A percentile compares a stretch with the other conserved stretches of the same genome.
phyloP scores from a whole-genome alignment of 192 early-diverging fungal species.

The Coemansia sp. region DNA sequence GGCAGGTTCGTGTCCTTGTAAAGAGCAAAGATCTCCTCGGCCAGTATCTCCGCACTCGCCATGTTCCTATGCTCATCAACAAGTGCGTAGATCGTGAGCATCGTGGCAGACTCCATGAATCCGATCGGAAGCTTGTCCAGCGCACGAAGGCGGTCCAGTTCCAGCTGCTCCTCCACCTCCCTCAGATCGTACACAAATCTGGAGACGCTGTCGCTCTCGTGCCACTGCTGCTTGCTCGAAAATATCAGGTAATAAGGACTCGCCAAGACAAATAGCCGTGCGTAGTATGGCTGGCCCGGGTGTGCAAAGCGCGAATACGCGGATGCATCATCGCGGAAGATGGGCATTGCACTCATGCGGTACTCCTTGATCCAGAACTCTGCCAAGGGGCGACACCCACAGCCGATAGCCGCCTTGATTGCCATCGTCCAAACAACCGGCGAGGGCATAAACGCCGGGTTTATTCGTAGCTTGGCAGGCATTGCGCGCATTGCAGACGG shows the following conservation, averaged over 20 bases:
- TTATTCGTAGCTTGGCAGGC: constrained; percentile 23
- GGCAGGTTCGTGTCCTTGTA: constrained; percentile 21
- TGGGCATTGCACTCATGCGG: constrained; percentile 50
- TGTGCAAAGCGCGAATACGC: constrained; percentile 29
- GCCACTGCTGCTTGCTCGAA: constrained; percentile 9
- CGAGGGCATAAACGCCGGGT: constrained; percentile 23
- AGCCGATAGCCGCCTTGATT: constrained; percentile 22
- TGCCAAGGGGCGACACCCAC: constrained; percentile 22
- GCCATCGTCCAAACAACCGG: constrained; percentile 36
- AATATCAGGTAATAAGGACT: constrained; percentile 39
- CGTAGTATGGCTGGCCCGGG: constrained; percentile 14
- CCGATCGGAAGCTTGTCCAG: constrained; percentile 47
- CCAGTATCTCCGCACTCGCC: constrained; percentile 30
- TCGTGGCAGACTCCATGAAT: constrained; percentile 21
- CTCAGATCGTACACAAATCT: constrained; percentile 21
- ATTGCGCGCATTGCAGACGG: constrained; percentile 22
- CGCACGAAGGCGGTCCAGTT: constrained; percentile 46
- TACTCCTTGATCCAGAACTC: constrained; percentile 49
- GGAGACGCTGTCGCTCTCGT: not conserved
- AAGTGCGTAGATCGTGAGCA: constrained; percentile 36
- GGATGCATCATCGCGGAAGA: constrained; percentile 44
- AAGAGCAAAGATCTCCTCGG: constrained; percentile 29
- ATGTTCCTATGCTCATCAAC: constrained; percentile 49
- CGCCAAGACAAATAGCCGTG: constrained; percentile 23
- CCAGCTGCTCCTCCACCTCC: constrained; percentile 41